Evolutionary conservation across 495 filamentous ascomycete species (phyloP).

Genomic region (Penicillium ucsense): DNA sequence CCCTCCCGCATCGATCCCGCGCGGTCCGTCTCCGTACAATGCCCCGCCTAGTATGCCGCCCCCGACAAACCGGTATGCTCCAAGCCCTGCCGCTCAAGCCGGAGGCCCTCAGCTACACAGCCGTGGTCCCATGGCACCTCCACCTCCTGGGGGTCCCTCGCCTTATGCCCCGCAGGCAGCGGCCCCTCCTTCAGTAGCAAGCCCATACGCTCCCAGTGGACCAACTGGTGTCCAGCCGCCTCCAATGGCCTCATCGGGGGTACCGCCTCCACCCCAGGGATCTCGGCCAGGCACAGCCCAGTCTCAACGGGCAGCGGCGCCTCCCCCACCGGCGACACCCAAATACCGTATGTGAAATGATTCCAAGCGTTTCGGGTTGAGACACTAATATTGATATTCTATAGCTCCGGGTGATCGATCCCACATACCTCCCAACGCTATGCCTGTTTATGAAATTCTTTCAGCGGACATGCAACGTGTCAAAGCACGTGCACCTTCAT

Average conservation of each 20-base stretch:
- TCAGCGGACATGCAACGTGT: slow-evolving; percentile 79
- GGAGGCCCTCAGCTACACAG: slow-evolving; percentile 31
- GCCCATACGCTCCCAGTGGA: slow-evolving; percentile 37
- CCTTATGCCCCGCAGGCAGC: slow-evolving; percentile 49
- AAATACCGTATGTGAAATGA: slow-evolving; percentile 54
- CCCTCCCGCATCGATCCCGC: slow-evolving; percentile 46
- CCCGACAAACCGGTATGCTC: slow-evolving; percentile 76
- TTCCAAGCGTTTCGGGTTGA: no score
- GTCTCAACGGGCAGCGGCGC: slow-evolving; percentile 33
- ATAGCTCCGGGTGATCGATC: slow-evolving; percentile 74
- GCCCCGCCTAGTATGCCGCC: slow-evolving; percentile 66
- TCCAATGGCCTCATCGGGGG: slow-evolving; percentile 30
- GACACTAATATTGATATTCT: not conserved
- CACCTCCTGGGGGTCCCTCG: slow-evolving; percentile 43
- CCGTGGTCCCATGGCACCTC: slow-evolving; percentile 37
- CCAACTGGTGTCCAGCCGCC: slow-evolving; percentile 31
- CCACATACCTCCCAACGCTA: slow-evolving; percentile 70
- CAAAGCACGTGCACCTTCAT: slow-evolving; percentile 66
- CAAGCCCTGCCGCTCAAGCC: slow-evolving; percentile 55
- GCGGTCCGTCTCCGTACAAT: slow-evolving; percentile 84
- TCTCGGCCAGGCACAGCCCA: slow-evolving; percentile 45
- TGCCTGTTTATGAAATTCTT: slow-evolving; percentile 72
- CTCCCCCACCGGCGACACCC: slow-evolving; percentile 37
- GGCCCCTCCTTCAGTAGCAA: slow-evolving; percentile 27
- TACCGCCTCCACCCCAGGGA: slow-evolving; percentile 35